These are phyloP conservation scores for Diaporthe longicolla DNA, from an alignment of 2,329 filamentous ascomycete species.

Conservation along the genomic window DNA sequence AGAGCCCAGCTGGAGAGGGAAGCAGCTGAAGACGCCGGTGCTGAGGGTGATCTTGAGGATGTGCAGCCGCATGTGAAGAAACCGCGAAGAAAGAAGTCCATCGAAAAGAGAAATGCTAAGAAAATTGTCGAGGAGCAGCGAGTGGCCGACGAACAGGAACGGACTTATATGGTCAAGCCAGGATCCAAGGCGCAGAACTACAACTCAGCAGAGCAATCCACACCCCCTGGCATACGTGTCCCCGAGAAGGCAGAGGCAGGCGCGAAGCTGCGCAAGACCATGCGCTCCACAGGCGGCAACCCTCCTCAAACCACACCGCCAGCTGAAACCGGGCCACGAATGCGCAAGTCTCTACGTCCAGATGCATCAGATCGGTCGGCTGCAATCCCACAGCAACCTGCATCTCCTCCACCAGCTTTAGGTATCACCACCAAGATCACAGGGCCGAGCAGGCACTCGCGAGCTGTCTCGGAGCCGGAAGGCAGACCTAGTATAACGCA, in stretches of 20 bases:
- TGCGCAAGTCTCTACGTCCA: slow-evolving; percentile 54
- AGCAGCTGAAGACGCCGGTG: slow-evolving; percentile 66
- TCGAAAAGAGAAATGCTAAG: slow-evolving; percentile 58
- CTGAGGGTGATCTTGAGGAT: slow-evolving; percentile 61
- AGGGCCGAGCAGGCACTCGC: slow-evolving; percentile 32
- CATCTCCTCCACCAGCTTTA: slow-evolving; percentile 38
- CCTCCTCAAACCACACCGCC: neutral
- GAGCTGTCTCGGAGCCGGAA: slow-evolving; percentile 31
- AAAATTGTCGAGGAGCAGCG: slow-evolving; percentile 56
- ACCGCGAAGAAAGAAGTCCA: slow-evolving; percentile 56
- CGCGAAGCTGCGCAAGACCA: slow-evolving; percentile 60
- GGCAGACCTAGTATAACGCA: slow-evolving; percentile 45
- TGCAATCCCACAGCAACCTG: slow-evolving; percentile 14
- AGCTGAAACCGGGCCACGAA: slow-evolving; percentile 46
- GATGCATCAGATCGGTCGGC: slow-evolving; percentile 37
- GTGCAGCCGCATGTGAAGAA: slow-evolving; percentile 54
- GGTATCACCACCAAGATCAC: slow-evolving; percentile 2
- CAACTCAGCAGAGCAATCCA: slow-evolving; percentile 36
- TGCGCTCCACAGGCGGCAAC: slow-evolving; percentile 54
- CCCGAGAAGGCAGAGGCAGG: slow-evolving; percentile 44
- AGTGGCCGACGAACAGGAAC: slow-evolving; percentile 41
- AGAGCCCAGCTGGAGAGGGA: slow-evolving; percentile 73
- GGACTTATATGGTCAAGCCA: slow-evolving; percentile 51
- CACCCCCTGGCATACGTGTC: slow-evolving; percentile 32
- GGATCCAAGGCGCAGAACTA: slow-evolving; percentile 46